phyloP scores from a whole-genome alignment of 345 rosid genomes.

The Rhodamnia rubescens region DNA sequence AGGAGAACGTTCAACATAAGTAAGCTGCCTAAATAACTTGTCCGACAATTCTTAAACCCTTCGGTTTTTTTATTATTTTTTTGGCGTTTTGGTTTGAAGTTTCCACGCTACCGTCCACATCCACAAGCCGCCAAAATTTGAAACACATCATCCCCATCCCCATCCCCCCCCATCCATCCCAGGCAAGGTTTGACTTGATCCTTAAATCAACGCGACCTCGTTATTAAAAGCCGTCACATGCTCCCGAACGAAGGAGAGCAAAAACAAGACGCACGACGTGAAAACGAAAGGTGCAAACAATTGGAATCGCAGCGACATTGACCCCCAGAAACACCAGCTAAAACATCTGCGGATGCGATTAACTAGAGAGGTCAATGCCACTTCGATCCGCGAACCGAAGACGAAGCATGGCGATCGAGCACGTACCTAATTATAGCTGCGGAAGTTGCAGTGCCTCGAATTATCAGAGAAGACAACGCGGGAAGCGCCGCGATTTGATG shows the following conservation, averaged over 20 bases:
- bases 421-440: not conserved
- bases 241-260: not conserved
- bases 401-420: not conserved
- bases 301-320: not conserved
- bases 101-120: not conserved
- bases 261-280: not conserved
- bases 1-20: not conserved
- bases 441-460: not conserved
- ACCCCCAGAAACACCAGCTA: not conserved
- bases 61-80: fast-evolving
- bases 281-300: not conserved
- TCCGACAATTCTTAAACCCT: not conserved
- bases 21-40: not conserved
- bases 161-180: too few relatives aligned
- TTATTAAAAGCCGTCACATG: not conserved
- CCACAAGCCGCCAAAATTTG: not conserved
- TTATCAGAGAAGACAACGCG: not conserved
- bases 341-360: not conserved
- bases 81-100: not conserved
- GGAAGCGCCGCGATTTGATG: not conserved
- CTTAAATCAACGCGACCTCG: not conserved
- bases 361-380: too few relatives aligned
- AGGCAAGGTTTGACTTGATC: not conserved
- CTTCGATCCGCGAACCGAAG: not conserved
- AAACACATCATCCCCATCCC: not conserved